Conservation (phyloP, 2,329 filamentous ascomycete genomes). For the Plectosphaerella sp. region DNA sequence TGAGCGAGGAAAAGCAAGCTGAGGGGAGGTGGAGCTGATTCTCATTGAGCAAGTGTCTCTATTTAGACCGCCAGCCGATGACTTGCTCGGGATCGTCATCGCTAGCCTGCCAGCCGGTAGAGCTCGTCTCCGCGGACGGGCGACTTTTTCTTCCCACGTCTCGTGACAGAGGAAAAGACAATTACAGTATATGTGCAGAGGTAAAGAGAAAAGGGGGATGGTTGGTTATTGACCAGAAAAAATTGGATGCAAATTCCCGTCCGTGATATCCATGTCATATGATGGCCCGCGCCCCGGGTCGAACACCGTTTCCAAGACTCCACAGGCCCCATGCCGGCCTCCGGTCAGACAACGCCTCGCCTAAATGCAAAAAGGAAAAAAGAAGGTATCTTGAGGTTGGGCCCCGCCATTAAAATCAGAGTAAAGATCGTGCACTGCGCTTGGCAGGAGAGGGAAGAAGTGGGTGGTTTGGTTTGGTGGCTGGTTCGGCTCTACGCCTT, state of each 20-base stretch:
- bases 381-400: neutral
- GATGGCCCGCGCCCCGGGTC: neutral
- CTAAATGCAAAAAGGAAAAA: neutral
- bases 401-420: neutral
- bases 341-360: neutral
- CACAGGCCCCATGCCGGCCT: neutral
- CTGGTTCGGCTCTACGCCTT: slow-evolving; percentile 18
- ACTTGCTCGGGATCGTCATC: too few species aligned
- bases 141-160: neutral
- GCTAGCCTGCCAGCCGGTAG: too few species aligned
- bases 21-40: neutral
- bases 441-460: slow-evolving; percentile 10
- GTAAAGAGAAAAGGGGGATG: neutral
- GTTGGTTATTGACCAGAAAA: neutral
- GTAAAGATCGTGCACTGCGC: slow-evolving; percentile 14
- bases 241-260: neutral
- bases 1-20: neutral
- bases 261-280: neutral
- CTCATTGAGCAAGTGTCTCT: neutral
- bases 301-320: neutral
- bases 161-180: neutral
- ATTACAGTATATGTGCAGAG: neutral
- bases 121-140: too few species aligned
- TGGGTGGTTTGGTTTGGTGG: slow-evolving; percentile 8
- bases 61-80: too few species aligned